Evolutionary conservation across 2,329 filamentous ascomycete species (phyloP), one percentile per base, ranked within the genome.

Genomic region (Colletotrichum somersetense): DNA sequence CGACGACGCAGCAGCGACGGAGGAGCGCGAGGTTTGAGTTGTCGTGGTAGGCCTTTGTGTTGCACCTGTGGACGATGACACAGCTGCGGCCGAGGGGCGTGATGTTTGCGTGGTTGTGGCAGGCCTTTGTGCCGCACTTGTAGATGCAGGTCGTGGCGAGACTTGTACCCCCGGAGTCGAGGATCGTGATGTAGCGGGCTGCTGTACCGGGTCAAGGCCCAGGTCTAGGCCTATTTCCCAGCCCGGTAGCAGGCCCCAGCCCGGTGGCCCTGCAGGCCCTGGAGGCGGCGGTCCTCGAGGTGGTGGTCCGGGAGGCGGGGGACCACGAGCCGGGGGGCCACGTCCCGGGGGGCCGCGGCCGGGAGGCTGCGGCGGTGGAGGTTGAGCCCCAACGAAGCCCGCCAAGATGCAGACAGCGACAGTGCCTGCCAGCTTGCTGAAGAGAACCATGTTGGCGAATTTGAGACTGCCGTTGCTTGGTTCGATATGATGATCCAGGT

Each of bases 371-470:
- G 46, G 48, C 48, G 12, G 33, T 33, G 26, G 1, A 16, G 20
- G 50, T 44, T 65, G 50, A 56, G 62, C 62, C 62, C 2, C 62
- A 11, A 18, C 50, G 20, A 56, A 23, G 18, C 50, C 23, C 5
- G 50, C 7, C 20, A 65, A 26, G 23, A 65, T 10, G 26, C 48
- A 55, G 50, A 46, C 38, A 16, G 50, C 62, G 5, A 65, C 18
- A 18, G 26, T 56, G 16, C 38, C 18, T 35, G 62, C 38, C 11
- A 26, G 46, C 38, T 26, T 65, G 38, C 38, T 65, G 50, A 65
- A 50, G 5, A 56, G 38, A 46, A 65, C 62, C 62, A 65, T 65
- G 50, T 46, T 65, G 48, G 26, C 23, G 38, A 46, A 26, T 10
- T 55, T 35, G 26, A 64, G 38, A 46, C 23, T 46, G 26, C 50